Evolutionary conservation across 1,139 yeast species (phyloP).

Genomic region (Magnusiomyces tetraspermus): DNA sequence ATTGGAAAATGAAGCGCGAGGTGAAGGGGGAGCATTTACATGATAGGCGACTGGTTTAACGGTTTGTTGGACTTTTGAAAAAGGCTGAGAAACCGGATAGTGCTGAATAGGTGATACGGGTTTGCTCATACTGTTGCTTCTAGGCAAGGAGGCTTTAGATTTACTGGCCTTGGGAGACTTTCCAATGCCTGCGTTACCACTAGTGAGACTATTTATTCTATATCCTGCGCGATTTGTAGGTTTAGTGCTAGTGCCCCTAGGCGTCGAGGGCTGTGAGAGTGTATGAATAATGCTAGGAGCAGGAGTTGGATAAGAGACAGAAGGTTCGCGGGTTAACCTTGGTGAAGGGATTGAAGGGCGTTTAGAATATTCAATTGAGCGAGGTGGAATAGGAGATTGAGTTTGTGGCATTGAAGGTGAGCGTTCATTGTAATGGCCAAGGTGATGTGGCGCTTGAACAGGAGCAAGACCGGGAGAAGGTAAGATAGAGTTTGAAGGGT

Average conservation of each 20-base stretch:
- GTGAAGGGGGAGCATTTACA: not conserved
- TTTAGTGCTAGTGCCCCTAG: not conserved
- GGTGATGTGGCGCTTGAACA: constrained; percentile 5
- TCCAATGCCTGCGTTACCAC: not conserved
- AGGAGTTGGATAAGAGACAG: constrained; percentile 8
- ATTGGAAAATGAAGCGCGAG: not conserved
- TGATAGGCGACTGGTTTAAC: not conserved
- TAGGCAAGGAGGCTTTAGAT: not conserved
- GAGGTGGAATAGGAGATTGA: constrained; percentile 8
- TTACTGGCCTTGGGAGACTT: not conserved
- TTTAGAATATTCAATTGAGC: not conserved
- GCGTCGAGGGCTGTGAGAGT: constrained; percentile 4
- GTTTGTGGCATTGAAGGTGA: constrained; percentile 3
- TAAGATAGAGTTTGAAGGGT: no score
- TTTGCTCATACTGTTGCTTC: not conserved
- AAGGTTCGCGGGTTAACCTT: not conserved
- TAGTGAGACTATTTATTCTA: not conserved
- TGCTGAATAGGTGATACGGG: not conserved
- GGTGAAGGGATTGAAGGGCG: not conserved
- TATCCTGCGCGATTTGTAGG: not conserved
- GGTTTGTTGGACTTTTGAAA: not conserved
- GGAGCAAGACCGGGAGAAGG: no score
- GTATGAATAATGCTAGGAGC: constrained; percentile 10
- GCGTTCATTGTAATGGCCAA: not conserved
- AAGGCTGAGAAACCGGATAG: not conserved